Percentiles rank a stretch among this genome's conserved stretches.
Conservation (phyloP, 306 rosid genomes). For the Abrus pulchellus region DNA sequence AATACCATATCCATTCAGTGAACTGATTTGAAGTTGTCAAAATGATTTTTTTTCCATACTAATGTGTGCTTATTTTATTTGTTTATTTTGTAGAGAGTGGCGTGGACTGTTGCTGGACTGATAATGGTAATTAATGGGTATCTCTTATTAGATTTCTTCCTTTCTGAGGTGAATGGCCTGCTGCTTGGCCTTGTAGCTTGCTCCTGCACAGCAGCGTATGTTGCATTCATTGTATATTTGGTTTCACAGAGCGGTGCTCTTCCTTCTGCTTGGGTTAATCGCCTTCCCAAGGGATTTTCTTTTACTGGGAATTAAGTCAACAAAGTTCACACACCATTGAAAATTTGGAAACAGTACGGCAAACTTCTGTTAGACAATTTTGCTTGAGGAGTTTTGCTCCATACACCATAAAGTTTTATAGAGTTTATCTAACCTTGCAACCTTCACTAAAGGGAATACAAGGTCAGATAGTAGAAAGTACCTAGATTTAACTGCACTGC, state of each 20-base stretch:
- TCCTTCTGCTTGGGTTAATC: constrained; percentile 62
- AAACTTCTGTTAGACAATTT: constrained; percentile 48
- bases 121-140: constrained; percentile 84
- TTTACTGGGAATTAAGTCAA: constrained; percentile 52
- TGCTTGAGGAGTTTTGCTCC: constrained; percentile 49
- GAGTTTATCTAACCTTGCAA: constrained; percentile 54
- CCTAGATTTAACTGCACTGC: constrained; percentile 40
- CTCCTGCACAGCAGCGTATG: constrained; percentile 66
- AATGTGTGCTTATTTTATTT: constrained; percentile 33
- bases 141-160: constrained; percentile 78
- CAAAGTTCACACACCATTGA: constrained; percentile 35
- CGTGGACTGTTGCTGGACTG: constrained; percentile 85
- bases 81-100: constrained; percentile 67
- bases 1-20: constrained; percentile 37
- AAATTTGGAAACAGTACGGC: constrained; percentile 43
- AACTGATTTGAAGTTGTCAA: constrained; percentile 33
- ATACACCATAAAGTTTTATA: constrained; percentile 47
- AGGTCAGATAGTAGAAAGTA: constrained; percentile 46
- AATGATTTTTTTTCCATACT: neutral
- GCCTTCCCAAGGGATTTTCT: constrained; percentile 61
- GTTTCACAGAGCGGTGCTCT: constrained; percentile 65
- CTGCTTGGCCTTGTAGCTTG: constrained; percentile 65
- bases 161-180: constrained; percentile 68
- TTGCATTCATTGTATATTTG: constrained; percentile 73
- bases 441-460: constrained; percentile 40